Base-by-base conservation (phyloP, 2,329 filamentous ascomycete species). In the Chaetomium globosum region DNA sequence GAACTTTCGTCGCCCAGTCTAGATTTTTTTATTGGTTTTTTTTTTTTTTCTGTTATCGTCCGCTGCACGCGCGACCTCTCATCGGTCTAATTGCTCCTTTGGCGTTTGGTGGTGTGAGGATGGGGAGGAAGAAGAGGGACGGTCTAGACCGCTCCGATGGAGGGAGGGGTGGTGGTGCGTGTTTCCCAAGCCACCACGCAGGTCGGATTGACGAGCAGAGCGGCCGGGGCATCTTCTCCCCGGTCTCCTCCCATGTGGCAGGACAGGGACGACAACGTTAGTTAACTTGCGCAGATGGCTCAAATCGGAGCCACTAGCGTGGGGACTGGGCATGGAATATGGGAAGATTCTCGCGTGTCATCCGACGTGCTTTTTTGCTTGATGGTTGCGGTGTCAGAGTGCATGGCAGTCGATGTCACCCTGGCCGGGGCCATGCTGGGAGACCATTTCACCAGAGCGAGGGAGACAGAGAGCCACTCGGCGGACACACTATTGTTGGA, bases 181-280 rank as follows among this genome's bases (percentile, higher is more conserved):
- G 39, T 16, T n/a, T 12, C n/a, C 7, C 51, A 53, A 53, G 51
- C 51, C 53, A 56, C 33, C n/a, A 56, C 28, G n/a, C 51, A 16
- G 28, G 51, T 53, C 23, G 23, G 26, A 13, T 30, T 2, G 26
- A 30, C 26, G 13, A 28, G 23, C 16, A 28, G 8, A 1, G 28
- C 23, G 16, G 26, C 49, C 26, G 49, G 49, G 23, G 8, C 28
- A 8, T 51, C 13, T 10, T 51, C 33, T 52, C 39, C 23, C 49
- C 23, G 33, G 31, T 39, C 43, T 21, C 12, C 56, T 31, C 26
- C 60, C 60, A 51, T 63, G 60, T 63, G 60, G 60, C 60, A 56
- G 52, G 30, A 36, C 43, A 49, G 21, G 43, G 53, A 51, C 19
- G 16, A 23, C 13, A 52, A 10, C 21, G 43, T 19, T 9, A 23